Percentiles rank a stretch among this genome's conserved stretches.
These are phyloP conservation scores for Kwoniella mangroviensis DNA, from an alignment of 768 basidiomycete species.

Conservation along the genomic window DNA sequence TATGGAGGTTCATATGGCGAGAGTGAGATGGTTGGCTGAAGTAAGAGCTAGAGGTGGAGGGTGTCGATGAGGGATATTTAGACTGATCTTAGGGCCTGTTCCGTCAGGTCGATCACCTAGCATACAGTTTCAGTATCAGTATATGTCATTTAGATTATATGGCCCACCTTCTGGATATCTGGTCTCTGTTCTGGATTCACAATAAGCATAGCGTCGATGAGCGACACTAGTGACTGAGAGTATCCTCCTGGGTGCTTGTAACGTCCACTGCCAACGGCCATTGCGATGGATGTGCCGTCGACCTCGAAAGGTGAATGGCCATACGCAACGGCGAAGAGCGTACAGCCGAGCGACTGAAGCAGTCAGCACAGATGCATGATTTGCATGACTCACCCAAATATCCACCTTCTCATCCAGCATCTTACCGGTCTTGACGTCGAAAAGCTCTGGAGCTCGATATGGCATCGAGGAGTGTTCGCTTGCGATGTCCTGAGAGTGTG, in stretches of 20 bases:
- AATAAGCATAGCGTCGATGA: slow-evolving; percentile 84
- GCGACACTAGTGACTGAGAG: slow-evolving; percentile 57
- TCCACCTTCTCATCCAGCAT: slow-evolving; percentile 92
- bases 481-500: slow-evolving; percentile 73
- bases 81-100: slow-evolving; percentile 22
- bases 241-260: slow-evolving; percentile 82
- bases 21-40: slow-evolving; percentile 21
- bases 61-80: slow-evolving; percentile 12
- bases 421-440: slow-evolving; percentile 91
- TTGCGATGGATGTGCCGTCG: slow-evolving; percentile 94
- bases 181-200: slow-evolving; percentile 81
- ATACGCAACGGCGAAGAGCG: slow-evolving; percentile 91
- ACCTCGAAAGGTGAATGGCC: slow-evolving; percentile 96
- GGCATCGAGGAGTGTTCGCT: slow-evolving; percentile 99
- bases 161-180: slow-evolving; percentile 67
- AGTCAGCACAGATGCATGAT: slow-evolving; percentile 1
- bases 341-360: slow-evolving; percentile 84
- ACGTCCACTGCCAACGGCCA: slow-evolving; percentile 93
- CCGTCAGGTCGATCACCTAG: slow-evolving; percentile 63
- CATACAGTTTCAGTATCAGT: background rate
- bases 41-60: slow-evolving; percentile 2
- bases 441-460: slow-evolving; percentile 94
- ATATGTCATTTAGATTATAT: background rate
- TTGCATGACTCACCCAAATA: slow-evolving; percentile 77
- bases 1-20: slow-evolving; percentile 18